These are phyloP conservation scores for Purpureocillium lavendulum DNA, from an alignment of 2,329 filamentous ascomycete genomes.

Conservation along the genomic window DNA sequence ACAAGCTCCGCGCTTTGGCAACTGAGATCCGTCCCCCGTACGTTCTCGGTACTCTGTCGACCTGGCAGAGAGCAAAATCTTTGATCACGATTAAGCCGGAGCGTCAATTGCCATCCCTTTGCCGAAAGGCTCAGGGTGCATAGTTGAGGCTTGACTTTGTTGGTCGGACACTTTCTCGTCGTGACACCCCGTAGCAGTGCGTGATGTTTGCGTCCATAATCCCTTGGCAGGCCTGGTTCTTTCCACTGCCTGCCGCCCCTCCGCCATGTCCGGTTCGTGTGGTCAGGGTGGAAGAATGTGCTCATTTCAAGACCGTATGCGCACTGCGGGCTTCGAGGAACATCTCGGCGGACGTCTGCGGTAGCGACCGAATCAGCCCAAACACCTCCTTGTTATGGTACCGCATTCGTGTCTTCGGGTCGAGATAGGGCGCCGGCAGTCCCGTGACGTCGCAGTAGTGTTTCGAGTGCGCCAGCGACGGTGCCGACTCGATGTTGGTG, in stretches of 20 bases:
- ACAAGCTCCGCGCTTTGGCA: conserved; percentile 42
- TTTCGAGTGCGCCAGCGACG: conserved; percentile 74
- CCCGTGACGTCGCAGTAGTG: conserved; percentile 97
- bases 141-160: conserved; percentile 96
- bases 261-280: background rate
- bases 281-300: background rate
- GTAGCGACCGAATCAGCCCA: conserved; percentile 67
- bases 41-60: conserved; percentile 75
- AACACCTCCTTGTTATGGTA: conserved; percentile 95
- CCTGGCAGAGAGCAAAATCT: conserved; percentile 63
- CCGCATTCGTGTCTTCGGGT: conserved; percentile 87
- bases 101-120: conserved; percentile 76
- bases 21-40: conserved; percentile 57
- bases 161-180: conserved; percentile 57
- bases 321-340: conserved; percentile 86
- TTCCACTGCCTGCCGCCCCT: background rate
- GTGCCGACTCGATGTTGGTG: conserved; percentile 92
- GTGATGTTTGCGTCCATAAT: no score
- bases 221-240: no score
- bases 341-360: conserved; percentile 75
- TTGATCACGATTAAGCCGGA: conserved; percentile 98
- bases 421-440: conserved; percentile 80
- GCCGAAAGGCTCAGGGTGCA: conserved; percentile 72
- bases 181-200: background rate
- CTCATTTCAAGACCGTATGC: conserved; percentile 84